phyloP scores from a whole-genome alignment of 495 filamentous ascomycete species.

The Aspergillus coremiiformis region DNA sequence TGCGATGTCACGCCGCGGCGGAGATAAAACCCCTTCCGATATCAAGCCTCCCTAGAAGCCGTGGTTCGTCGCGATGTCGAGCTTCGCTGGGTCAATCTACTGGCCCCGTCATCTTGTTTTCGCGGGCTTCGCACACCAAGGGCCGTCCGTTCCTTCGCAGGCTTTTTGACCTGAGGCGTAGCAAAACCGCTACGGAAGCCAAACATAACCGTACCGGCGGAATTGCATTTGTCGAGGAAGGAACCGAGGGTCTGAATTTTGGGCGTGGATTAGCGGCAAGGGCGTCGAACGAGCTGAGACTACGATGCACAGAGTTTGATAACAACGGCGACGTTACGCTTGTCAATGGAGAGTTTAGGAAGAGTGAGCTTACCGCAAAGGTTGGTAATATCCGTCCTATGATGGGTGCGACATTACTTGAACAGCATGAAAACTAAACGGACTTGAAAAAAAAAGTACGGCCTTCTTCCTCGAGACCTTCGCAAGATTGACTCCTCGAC shows the following conservation, averaged over 20 bases:
- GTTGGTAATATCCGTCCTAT: constrained; percentile 40
- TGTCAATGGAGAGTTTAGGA: constrained; percentile 93
- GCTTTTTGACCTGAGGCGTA: constrained; percentile 43
- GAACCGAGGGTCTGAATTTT: constrained; percentile 38
- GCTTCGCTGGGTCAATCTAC: neutral
- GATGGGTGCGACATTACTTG: neutral
- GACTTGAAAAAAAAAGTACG: constrained; percentile 69
- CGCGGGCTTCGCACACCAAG: constrained; percentile 36
- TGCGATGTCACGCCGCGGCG: constrained; percentile 8
- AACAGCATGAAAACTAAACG: neutral
- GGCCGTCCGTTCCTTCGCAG: constrained; percentile 47
- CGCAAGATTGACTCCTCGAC: constrained; percentile 98
- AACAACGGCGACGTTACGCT: constrained; percentile 90
- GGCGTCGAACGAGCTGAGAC: constrained; percentile 67
- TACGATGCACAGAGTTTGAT: constrained; percentile 93
- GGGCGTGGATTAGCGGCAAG: constrained; percentile 60
- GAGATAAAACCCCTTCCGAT: constrained; percentile 6
- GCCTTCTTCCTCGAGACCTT: constrained; percentile 87
- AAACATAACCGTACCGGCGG: constrained; percentile 14
- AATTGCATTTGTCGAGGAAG: constrained; percentile 31
- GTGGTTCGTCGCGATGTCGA: constrained; percentile 11
- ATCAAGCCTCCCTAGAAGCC: constrained; percentile 2
- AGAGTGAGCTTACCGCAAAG: constrained; percentile 92
- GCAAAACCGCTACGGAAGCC: constrained; percentile 20
- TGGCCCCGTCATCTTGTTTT: constrained; percentile 1